Base-by-base conservation (phyloP, 176 grass and related monocot species). In the Aechmea fasciata region DNA sequence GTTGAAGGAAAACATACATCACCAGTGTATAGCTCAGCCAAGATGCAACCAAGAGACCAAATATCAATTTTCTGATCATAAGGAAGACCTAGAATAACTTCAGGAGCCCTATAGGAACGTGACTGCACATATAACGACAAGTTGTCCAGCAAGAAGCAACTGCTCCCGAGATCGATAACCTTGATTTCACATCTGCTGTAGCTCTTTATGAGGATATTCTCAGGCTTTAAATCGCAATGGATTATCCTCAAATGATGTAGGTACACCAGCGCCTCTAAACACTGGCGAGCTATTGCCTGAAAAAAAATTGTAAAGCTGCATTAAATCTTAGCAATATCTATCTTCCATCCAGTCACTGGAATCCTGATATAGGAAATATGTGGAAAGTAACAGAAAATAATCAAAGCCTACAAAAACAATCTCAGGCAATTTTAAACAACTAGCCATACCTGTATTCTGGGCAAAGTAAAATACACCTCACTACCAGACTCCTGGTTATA, bases 151-250 rank as follows among this genome's bases (percentile, higher is more conserved):
- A 87, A 72, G 77, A 99, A 99, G 69, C 94, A 99, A 77, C 94
- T 99, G 79, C 94, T 99, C 76, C 94, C 89, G 57, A 99, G 82
- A 90, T 99, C 94, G 33, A 99, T 99, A 52, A 99, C 82, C 82
- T 99, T 99, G 55, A 99, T 87, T 84, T 93, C 94, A 78, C 94
- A 90, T 72, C 94, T 90, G 49, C 79, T 85, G 69, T 99, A 99
- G 87, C 94, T 99, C 79, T 99, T 99, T 66, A 99, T 93, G 69
- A 99, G 94, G 54, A 99, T 83, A 83, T 99, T 99, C 68, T 99
- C 89, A 48, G 94, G 94, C 75, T 93, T 99, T 51, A 99, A 67
- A 72, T 99, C 94, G 53, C 79, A 93, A 69, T 99, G 94, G 74
- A 99, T 87, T 81, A 93, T 99, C 61, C 82, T 99, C 73, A 99